Conservation (phyloP, 768 basidiomycete species). For the Suillus clintonianus region DNA sequence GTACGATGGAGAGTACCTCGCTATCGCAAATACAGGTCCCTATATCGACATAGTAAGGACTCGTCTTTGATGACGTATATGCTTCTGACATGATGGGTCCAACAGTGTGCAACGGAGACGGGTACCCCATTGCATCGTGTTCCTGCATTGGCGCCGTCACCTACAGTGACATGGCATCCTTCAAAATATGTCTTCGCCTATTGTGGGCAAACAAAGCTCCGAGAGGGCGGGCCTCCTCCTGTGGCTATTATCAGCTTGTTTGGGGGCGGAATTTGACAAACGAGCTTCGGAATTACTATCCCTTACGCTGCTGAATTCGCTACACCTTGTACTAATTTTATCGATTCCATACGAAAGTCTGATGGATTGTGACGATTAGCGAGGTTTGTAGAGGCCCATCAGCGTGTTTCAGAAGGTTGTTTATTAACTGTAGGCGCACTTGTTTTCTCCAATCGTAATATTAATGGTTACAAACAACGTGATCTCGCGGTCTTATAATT, state of each 20-base stretch:
- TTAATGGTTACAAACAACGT: no score
- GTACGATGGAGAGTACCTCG: slow-evolving; percentile 80
- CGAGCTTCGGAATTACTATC: background rate
- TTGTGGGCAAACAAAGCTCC: slow-evolving; percentile 71
- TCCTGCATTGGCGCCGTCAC: slow-evolving; percentile 68
- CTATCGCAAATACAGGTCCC: slow-evolving; percentile 67
- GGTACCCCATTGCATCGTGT: slow-evolving; percentile 76
- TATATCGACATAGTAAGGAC: slow-evolving; percentile 79
- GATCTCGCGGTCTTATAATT: no score
- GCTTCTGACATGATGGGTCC: background rate
- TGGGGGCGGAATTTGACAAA: slow-evolving; percentile 44
- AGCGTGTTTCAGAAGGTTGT: background rate
- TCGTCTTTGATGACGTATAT: background rate
- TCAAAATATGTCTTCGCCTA: slow-evolving; percentile 81
- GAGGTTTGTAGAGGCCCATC: background rate
- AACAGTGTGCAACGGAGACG: slow-evolving; percentile 78
- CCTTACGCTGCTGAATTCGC: no score
- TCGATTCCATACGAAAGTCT: background rate
- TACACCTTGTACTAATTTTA: background rate
- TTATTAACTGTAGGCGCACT: background rate
- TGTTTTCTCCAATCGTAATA: background rate
- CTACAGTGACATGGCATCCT: slow-evolving; percentile 81
- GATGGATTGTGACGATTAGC: background rate
- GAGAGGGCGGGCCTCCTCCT: slow-evolving; percentile 66
- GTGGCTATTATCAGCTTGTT: slow-evolving; percentile 74